Percentiles rank a stretch among this genome's conserved stretches.
Conservation (phyloP, 805 yeast species). For the Maudiozyma turicensis region DNA sequence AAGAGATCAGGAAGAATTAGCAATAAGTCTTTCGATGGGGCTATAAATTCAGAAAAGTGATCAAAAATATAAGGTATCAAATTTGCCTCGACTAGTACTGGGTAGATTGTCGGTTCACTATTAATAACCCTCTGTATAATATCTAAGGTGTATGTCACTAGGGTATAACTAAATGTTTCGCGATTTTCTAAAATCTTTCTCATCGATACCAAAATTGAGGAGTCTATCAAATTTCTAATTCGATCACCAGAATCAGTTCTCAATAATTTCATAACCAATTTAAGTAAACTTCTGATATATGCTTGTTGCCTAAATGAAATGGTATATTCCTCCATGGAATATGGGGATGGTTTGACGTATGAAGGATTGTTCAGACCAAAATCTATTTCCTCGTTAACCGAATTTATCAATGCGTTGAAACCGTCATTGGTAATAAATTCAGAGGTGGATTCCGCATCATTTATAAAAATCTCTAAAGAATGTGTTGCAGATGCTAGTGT, state of each 20-base stretch:
- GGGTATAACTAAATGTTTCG: slow-evolving; percentile 53
- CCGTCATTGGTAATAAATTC: slow-evolving; percentile 64
- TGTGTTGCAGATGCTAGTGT: slow-evolving; percentile 57
- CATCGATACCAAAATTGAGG: slow-evolving; percentile 58
- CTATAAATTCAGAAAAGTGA: slow-evolving; percentile 45
- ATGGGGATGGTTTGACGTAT: slow-evolving; percentile 47
- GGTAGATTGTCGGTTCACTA: slow-evolving; percentile 83
- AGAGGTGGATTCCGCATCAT: slow-evolving; percentile 42
- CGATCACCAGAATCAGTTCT: slow-evolving; percentile 75
- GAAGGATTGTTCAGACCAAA: slow-evolving; percentile 52
- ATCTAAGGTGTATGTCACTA: slow-evolving; percentile 52
- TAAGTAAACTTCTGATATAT: slow-evolving; percentile 48
- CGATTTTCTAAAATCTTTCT: slow-evolving; percentile 50
- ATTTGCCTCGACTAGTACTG: slow-evolving; percentile 68
- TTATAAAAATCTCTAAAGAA: slow-evolving; percentile 38
- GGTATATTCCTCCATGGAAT: slow-evolving; percentile 39
- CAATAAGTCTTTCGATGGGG: slow-evolving; percentile 49
- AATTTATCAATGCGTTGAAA: slow-evolving; percentile 47
- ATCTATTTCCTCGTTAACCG: slow-evolving; percentile 54
- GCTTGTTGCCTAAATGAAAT: slow-evolving; percentile 54
- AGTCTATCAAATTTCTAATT: slow-evolving; percentile 76
- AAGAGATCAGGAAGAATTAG: slow-evolving; percentile 60
- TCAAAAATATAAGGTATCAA: slow-evolving; percentile 57
- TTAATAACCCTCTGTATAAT: slow-evolving; percentile 65
- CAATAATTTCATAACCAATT: slow-evolving; percentile 52